Percentiles rank a stretch among this genome's conserved stretches.
Evolutionary conservation across 164 flowering plant genomes (phyloP).

Genomic region (Dillenia turbinata): DNA sequence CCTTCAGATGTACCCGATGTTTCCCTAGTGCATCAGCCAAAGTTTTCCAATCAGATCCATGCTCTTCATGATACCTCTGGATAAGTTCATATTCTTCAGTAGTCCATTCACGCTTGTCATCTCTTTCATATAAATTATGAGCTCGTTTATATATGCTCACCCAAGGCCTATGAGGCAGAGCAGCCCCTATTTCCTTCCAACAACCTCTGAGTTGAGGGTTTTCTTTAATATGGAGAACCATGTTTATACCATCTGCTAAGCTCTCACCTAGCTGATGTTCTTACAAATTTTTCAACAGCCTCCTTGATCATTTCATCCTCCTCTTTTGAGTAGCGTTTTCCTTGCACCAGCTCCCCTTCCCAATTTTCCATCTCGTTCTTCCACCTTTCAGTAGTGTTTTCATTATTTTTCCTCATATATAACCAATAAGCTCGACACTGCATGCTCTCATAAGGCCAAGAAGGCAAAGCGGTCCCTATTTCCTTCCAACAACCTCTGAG

Average conservation of each 20-base stretch:
- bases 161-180: constrained; percentile 49
- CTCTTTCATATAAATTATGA: constrained; percentile 48
- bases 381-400: neutral
- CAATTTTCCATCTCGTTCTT: neutral
- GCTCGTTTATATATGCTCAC: constrained; percentile 39
- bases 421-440: constrained; percentile 48
- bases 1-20: constrained; percentile 53
- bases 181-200: constrained; percentile 44
- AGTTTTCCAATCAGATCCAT: constrained; percentile 52
- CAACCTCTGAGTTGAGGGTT: constrained; percentile 23
- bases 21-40: constrained; percentile 45
- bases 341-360: constrained; percentile 21
- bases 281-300: constrained; percentile 30
- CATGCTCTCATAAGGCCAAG: constrained; percentile 37
- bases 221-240: constrained; percentile 23
- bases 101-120: constrained; percentile 43
- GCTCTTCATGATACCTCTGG: constrained; percentile 26
- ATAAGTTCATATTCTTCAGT: constrained; percentile 41
- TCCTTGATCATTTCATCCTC: constrained; percentile 35
- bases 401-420: constrained; percentile 37
- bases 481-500: constrained; percentile 39
- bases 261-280: constrained; percentile 29
- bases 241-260: constrained; percentile 25
- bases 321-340: constrained; percentile 34
- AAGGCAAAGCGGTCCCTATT: constrained; percentile 41